Conservation (phyloP, 257 asterid genomes). For the Lycium ferocissimum region DNA sequence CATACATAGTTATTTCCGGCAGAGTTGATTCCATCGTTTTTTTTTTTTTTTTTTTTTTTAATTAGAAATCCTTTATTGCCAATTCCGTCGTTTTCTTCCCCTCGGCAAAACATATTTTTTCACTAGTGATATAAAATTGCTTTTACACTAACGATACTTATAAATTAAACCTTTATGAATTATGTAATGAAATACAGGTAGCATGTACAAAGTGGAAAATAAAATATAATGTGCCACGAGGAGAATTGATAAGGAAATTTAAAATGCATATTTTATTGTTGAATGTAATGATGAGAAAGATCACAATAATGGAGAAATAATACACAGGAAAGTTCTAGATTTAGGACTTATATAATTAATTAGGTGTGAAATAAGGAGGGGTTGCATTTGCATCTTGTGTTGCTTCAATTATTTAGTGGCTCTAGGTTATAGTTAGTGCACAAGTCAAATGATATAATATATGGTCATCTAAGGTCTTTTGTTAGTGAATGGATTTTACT, state of each 20-base stretch:
- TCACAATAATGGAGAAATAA: neutral
- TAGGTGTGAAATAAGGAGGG: neutral
- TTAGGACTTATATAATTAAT: neutral
- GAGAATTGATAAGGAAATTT: neutral
- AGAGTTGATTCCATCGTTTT: neutral
- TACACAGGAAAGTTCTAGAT: neutral
- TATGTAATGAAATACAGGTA: neutral
- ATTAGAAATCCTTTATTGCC: neutral
- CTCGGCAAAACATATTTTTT: neutral
- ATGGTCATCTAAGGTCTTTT: neutral
- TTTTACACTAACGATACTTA: no score
- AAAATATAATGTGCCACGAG: neutral
- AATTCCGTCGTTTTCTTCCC: neutral
- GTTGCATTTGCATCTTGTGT: neutral
- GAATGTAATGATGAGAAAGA: constrained; percentile 17
- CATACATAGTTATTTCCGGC: neutral
- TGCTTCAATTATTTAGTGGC: neutral
- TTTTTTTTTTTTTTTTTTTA: no score
- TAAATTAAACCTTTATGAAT: neutral
- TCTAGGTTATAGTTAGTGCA: constrained; percentile 15
- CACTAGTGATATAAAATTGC: no score
- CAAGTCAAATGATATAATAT: constrained; percentile 23
- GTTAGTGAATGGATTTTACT: neutral
- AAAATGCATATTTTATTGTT: neutral
- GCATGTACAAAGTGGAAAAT: neutral